Evolutionary conservation across 805 yeast species (phyloP).

Genomic region (Cephaloascus fragrans): DNA sequence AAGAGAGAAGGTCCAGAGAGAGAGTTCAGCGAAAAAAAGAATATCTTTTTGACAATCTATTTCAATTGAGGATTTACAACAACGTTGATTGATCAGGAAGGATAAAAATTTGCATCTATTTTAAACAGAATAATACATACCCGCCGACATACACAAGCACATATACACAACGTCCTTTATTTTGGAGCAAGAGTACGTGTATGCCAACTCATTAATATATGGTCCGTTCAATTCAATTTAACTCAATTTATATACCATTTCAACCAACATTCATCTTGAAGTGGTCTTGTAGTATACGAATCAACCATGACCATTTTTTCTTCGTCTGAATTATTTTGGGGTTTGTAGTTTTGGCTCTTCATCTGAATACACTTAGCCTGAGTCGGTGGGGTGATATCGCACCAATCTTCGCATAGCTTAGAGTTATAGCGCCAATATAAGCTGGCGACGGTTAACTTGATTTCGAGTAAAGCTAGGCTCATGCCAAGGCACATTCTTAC

Average conservation of each 20-base stretch:
- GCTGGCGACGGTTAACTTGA: conserved; percentile 46
- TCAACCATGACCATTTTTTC: conserved; percentile 49
- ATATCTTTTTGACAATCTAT: too few relatives aligned
- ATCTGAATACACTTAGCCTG: conserved; percentile 10
- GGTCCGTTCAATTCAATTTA: too few relatives aligned
- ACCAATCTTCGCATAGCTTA: conserved; percentile 32
- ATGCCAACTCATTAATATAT: too few relatives aligned
- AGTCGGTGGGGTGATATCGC: conserved; percentile 14
- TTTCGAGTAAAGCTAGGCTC: conserved; percentile 57
- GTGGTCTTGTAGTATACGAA: conserved; percentile 42
- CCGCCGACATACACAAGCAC: too few relatives aligned
- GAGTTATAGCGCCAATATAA: conserved; percentile 41
- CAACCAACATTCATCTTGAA: conserved; percentile 43
- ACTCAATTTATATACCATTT: conserved; percentile 17
- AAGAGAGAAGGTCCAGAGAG: not conserved
- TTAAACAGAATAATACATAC: too few relatives aligned
- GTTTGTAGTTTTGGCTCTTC: conserved; percentile 8
- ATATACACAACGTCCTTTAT: too few relatives aligned
- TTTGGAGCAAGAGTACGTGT: too few relatives aligned
- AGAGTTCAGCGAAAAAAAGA: not conserved
- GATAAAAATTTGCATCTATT: too few relatives aligned
- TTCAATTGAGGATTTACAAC: too few relatives aligned
- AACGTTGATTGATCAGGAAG: too few relatives aligned
- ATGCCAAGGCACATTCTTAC: conserved; percentile 67
- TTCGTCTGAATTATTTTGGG: conserved; percentile 21